A percentile compares a stretch with the other conserved stretches of the same genome.
phyloP scores from a whole-genome alignment of 2,329 filamentous ascomycete genomes.

The Pyricularia pennisetigena region DNA sequence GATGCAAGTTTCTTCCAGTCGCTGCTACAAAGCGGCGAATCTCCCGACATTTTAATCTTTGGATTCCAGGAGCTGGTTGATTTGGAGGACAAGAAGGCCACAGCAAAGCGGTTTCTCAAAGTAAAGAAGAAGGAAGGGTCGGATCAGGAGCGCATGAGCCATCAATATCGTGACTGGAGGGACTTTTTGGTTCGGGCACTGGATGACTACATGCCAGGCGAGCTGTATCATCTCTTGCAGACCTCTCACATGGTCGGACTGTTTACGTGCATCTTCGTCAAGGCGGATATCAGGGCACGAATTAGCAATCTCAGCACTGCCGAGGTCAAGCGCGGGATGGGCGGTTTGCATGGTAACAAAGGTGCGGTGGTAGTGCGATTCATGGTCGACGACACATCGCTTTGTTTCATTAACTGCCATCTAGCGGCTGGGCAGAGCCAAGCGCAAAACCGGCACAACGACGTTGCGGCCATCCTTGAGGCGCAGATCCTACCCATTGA shows the following conservation, averaged over 20 bases:
- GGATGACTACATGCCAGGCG: constrained; percentile 72
- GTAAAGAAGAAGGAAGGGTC: constrained; percentile 67
- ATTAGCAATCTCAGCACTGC: constrained; percentile 70
- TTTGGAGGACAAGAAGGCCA: constrained; percentile 92
- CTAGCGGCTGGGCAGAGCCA: constrained; percentile 88
- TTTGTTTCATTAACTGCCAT: constrained; percentile 97
- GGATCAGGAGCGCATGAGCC: constrained; percentile 86
- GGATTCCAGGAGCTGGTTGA: constrained; percentile 98
- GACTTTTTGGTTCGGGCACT: constrained; percentile 77
- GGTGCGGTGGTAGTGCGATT: constrained; percentile 90
- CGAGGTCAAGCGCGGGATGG: constrained; percentile 94
- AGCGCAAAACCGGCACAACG: constrained; percentile 83
- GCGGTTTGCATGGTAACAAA: constrained; percentile 92
- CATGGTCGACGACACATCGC: constrained; percentile 80
- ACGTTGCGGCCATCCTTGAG: constrained; percentile 84
- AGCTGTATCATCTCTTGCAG: constrained; percentile 78
- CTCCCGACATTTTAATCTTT: constrained; percentile 87
- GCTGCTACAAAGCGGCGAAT: constrained; percentile 63
- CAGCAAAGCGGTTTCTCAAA: constrained; percentile 89
- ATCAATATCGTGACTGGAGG: constrained; percentile 93
- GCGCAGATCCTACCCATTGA: constrained; percentile 64
- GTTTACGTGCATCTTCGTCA: constrained; percentile 94
- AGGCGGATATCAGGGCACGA: constrained; percentile 63
- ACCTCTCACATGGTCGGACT: constrained; percentile 85
- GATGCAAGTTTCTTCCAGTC: constrained; percentile 75